Evolutionary conservation across 2,329 filamentous ascomycete species (phyloP), one percentile per base, ranked within the genome.

Genomic region (Fusarium sp.): DNA sequence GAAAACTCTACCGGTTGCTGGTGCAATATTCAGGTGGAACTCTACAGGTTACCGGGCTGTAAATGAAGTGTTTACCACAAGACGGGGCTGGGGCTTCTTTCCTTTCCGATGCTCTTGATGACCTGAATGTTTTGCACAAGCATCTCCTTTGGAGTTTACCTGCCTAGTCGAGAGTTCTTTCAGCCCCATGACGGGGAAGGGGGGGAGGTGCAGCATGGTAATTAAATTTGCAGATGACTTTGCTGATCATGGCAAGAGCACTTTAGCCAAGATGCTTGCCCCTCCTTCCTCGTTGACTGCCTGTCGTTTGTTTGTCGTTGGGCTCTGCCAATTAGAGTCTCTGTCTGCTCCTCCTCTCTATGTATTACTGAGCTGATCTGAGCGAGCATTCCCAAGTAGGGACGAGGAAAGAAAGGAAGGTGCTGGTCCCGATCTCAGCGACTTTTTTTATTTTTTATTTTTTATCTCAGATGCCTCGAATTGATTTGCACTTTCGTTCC

Each of bases 141-240:
- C 25, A 8, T 27, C 25, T 8, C 8, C 25, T 32, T 32, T 32
- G 29, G 14, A 32, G 13, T 32, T 11, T 32, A 11, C 29, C 29
- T 32, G 29, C 10, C 9, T 32, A 13, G 31, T 23, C 17, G 11
- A 37, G 35, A 37, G 17, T 13, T 13, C 35, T 37, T 37, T n/a
- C 33, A 35, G n/a, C 14, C 33, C 33, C 35, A 7, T 19, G 15
- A 9, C 21, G 15, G 21, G 32, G 31, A 31, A 19, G 25, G 33
- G 25, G 19, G 53, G 41, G 23, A 59, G 53, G 27, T 43, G 52
- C 52, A 59, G 38, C 42, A 39, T 50, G 47, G 43, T 42, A 56
- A 52, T 61, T 61, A 61, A 61, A 39, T 51, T 29, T 56, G 56
- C 51, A 61, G 38, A 38, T 55, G 42, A 48, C 45, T 35, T 38